phyloP scores from a whole-genome alignment of 805 yeast genomes.

The Candida ovalis region DNA sequence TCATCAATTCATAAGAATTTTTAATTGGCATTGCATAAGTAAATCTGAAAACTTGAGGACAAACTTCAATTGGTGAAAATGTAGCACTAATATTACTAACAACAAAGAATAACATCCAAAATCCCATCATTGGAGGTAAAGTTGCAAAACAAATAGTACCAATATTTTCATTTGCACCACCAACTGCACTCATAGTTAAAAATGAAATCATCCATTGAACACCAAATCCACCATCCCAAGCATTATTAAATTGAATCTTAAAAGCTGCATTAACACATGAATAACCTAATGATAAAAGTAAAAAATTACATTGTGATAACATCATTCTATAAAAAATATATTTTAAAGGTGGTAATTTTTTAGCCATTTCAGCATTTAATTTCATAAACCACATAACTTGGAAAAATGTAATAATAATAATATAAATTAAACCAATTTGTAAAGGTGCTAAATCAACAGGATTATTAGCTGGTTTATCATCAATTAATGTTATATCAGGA shows the following conservation, averaged over 20 bases:
- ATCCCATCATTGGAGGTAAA: constrained; percentile 63
- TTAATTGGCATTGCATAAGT: constrained; percentile 71
- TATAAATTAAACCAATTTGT: constrained; percentile 72
- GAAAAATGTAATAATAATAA: constrained; percentile 70
- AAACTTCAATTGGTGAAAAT: constrained; percentile 58
- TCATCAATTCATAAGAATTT: constrained; percentile 57
- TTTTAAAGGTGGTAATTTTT: constrained; percentile 37
- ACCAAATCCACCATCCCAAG: constrained; percentile 66
- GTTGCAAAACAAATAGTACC: constrained; percentile 47
- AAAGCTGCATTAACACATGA: constrained; percentile 63
- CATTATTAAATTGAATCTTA: constrained; percentile 53
- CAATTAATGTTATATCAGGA: constrained; percentile 29
- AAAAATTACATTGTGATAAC: constrained; percentile 48
- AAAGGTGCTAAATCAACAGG: constrained; percentile 59
- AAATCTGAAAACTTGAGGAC: constrained; percentile 53
- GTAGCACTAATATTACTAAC: constrained; percentile 66
- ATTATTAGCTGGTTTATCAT: constrained; percentile 48
- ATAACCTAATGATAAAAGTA: constrained; percentile 55
- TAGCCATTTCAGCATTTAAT: constrained; percentile 47
- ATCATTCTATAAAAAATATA: constrained; percentile 51
- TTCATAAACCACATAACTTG: constrained; percentile 58
- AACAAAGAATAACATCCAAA: constrained; percentile 72
- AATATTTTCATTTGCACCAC: constrained; percentile 67
- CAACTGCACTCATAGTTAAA: constrained; percentile 71
- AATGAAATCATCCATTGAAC: constrained; percentile 69